Evolutionary conservation across 345 rosid species (phyloP).

Genomic region (Ricinus communis): DNA sequence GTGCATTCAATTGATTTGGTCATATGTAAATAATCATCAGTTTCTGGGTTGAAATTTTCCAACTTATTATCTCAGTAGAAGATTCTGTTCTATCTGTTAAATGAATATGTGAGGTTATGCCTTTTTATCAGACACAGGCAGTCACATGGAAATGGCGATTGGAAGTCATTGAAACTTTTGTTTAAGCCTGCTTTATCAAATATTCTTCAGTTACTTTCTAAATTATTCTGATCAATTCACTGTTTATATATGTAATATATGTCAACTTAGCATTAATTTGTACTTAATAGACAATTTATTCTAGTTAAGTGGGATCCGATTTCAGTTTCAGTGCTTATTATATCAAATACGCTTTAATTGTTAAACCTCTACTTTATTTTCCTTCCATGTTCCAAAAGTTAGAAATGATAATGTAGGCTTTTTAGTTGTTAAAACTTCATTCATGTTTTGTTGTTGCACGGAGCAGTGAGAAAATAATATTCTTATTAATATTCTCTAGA

Average conservation of each 20-base stretch:
- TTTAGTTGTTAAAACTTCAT: background rate
- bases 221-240: background rate
- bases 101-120: background rate
- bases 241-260: background rate
- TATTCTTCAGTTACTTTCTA: background rate
- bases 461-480: background rate
- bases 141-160: background rate
- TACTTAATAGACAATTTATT: background rate
- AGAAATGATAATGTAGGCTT: no score
- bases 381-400: background rate
- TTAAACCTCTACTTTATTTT: background rate
- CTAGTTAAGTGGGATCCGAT: background rate
- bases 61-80: background rate
- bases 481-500: background rate
- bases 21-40: background rate
- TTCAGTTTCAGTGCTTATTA: background rate
- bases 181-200: background rate
- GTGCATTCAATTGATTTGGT: background rate
- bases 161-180: background rate
- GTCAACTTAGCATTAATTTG: background rate
- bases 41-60: background rate
- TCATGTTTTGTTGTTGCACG: background rate
- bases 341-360: background rate
- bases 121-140: background rate
- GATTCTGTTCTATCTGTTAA: background rate